These are phyloP conservation scores for Leccinum imitatum DNA, from an alignment of 768 basidiomycete species.

Conservation along the genomic window DNA sequence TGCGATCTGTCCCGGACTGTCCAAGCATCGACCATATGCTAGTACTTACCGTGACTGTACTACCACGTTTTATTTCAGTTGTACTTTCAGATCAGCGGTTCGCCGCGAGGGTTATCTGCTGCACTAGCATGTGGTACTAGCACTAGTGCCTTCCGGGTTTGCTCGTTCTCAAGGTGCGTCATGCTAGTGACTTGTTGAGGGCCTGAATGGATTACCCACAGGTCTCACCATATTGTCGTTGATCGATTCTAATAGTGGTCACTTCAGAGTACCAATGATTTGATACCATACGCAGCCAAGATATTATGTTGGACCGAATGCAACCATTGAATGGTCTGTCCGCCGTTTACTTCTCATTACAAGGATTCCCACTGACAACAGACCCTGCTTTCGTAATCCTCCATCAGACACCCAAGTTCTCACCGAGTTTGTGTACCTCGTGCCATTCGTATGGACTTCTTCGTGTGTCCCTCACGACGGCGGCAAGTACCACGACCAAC, in stretches of 20 bases:
- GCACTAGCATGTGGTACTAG: not conserved
- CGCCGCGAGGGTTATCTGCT: not conserved
- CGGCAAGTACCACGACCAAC: not conserved
- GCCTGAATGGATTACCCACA: not conserved
- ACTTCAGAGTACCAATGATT: not conserved
- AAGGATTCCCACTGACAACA: not conserved
- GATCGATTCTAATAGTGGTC: not conserved
- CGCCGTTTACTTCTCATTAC: not conserved
- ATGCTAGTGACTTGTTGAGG: not conserved
- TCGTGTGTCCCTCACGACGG: not conserved
- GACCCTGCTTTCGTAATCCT: not conserved
- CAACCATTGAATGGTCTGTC: not conserved
- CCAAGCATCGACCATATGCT: not conserved
- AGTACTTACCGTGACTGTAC: not conserved
- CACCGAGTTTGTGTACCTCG: not conserved
- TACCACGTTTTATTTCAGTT: not conserved
- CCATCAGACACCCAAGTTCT: not conserved
- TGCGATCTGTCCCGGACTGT: not conserved
- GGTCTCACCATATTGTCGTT: not conserved
- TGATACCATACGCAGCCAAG: not conserved
- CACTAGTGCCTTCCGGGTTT: not conserved
- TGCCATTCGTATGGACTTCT: not conserved
- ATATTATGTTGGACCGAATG: not conserved
- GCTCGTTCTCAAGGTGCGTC: not conserved
- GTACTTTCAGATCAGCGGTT: not conserved